phyloP scores from a whole-genome alignment of 192 early-diverging fungal genomes.

The Entomortierella parvispora region DNA sequence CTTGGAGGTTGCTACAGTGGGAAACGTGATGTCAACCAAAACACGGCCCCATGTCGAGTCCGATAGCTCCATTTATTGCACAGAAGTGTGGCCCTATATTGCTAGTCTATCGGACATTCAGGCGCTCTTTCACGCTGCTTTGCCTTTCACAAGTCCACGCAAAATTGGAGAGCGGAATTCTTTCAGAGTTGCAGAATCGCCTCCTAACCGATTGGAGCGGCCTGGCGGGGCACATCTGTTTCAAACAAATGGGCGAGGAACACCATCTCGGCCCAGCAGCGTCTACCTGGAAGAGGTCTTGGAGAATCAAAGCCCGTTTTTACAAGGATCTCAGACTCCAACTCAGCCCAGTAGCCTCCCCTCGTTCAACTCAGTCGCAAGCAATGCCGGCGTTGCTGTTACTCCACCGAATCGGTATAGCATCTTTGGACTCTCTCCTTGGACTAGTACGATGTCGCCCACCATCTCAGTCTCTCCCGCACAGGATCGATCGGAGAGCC shows the following conservation, averaged over 20 bases:
- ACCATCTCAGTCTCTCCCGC: conserved; percentile 29
- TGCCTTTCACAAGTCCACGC: conserved; percentile 39
- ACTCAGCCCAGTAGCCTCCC: neutral
- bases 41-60: conserved; percentile 39
- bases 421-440: conserved; percentile 45
- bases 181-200: conserved; percentile 7
- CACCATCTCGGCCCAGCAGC: conserved; percentile 45
- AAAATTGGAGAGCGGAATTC: conserved; percentile 44
- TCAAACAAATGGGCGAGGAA: conserved; percentile 45
- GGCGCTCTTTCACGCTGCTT: conserved; percentile 24
- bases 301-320: conserved; percentile 5
- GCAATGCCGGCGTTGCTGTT: conserved; percentile 1
- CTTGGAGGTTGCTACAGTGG: conserved; percentile 52
- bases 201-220: conserved; percentile 2
- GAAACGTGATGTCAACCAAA: conserved; percentile 44
- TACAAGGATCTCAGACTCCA: neutral
- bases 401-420: conserved; percentile 23
- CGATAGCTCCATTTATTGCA: conserved; percentile 48
- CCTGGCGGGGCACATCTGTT: conserved; percentile 10
- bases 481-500: conserved; percentile 8
- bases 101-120: conserved; percentile 28
- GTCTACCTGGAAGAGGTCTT: conserved; percentile 37
- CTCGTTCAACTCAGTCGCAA: neutral
- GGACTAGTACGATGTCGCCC: conserved; percentile 22
- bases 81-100: conserved; percentile 54